A percentile compares a stretch with the other conserved stretches of the same genome.
Conservation (phyloP, 2,329 filamentous ascomycete species). For the Macrophomina phaseolina region DNA sequence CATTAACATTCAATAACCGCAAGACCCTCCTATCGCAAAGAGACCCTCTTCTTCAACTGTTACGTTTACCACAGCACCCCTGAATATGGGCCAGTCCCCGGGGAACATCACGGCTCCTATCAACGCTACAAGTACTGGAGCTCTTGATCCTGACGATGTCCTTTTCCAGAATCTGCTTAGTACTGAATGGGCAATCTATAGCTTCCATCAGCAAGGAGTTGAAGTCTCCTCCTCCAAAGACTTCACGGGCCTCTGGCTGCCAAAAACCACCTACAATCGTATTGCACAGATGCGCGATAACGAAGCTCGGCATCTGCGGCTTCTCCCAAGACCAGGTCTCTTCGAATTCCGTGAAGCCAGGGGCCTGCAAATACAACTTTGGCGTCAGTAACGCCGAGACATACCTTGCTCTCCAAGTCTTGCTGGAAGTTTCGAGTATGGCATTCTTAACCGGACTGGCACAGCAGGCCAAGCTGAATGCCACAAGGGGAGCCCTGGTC, state of each 20-base stretch:
- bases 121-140: slow-evolving; percentile 36
- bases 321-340: slow-evolving; percentile 54
- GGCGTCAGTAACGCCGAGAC: neutral
- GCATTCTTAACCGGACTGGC: neutral
- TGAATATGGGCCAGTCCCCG: slow-evolving; percentile 41
- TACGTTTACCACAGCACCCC: neutral
- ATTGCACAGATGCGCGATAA: slow-evolving; percentile 53
- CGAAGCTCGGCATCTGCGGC: slow-evolving; percentile 53
- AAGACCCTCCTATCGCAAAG: no score
- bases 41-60: neutral
- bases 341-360: slow-evolving; percentile 45
- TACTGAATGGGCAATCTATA: slow-evolving; percentile 54
- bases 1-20: no score
- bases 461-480: neutral
- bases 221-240: slow-evolving; percentile 46
- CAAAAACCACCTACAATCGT: slow-evolving; percentile 49
- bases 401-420: neutral
- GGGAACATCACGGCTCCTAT: slow-evolving; percentile 42
- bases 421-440: slow-evolving; percentile 2
- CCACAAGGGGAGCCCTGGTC: neutral
- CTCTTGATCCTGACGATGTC: slow-evolving; percentile 48
- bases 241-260: slow-evolving; percentile 45
- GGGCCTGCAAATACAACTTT: neutral
- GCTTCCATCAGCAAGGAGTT: slow-evolving; percentile 52
- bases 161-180: slow-evolving; percentile 53